Conservation (phyloP, 2,329 filamentous ascomycete species). For the Xylariaceae sp. region DNA sequence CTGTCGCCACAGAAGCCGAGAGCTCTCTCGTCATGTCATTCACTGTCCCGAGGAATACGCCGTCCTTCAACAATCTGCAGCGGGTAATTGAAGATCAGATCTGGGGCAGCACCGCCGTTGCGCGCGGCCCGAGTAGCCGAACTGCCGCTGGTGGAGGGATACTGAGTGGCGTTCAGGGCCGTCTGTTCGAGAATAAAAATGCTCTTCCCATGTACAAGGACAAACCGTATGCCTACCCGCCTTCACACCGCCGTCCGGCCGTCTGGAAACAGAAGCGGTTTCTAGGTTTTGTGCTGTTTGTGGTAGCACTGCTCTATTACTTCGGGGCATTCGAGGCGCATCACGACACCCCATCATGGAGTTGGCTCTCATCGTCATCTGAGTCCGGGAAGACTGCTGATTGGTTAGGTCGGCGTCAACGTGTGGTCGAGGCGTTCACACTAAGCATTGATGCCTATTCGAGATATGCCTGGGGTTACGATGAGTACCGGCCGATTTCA, state of each 20-base stretch:
- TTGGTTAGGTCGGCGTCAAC: conserved; percentile 73
- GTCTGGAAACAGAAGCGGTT: conserved; percentile 61
- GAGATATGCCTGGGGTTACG: conserved; percentile 87
- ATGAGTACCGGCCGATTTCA: conserved; percentile 79
- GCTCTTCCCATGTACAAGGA: conserved; percentile 96
- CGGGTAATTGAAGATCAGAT: conserved; percentile 60
- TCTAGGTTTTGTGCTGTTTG: conserved; percentile 49
- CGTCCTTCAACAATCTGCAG: conserved; percentile 61
- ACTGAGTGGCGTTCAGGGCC: conserved; percentile 53
- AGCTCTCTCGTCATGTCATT: conserved; percentile 54
- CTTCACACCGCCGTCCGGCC: conserved; percentile 53
- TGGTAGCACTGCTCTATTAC: conserved; percentile 61
- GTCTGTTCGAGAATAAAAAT: conserved; percentile 56
- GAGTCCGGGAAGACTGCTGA: conserved; percentile 46
- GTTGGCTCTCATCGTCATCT: conserved; percentile 52
- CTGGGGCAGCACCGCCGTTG: conserved; percentile 52
- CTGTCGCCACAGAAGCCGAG: conserved; percentile 38
- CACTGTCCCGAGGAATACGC: conserved; percentile 62
- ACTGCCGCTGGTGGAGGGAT: conserved; percentile 31
- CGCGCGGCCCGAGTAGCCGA: conserved; percentile 32
- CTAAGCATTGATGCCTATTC: conserved; percentile 92
- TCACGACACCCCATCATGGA: conserved; percentile 43
- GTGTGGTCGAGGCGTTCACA: conserved; percentile 83
- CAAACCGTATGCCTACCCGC: conserved; percentile 76
- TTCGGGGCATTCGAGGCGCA: conserved; percentile 53